Base-by-base conservation (phyloP, 306 rosid genomes). In the Trifolium subterraneum region DNA sequence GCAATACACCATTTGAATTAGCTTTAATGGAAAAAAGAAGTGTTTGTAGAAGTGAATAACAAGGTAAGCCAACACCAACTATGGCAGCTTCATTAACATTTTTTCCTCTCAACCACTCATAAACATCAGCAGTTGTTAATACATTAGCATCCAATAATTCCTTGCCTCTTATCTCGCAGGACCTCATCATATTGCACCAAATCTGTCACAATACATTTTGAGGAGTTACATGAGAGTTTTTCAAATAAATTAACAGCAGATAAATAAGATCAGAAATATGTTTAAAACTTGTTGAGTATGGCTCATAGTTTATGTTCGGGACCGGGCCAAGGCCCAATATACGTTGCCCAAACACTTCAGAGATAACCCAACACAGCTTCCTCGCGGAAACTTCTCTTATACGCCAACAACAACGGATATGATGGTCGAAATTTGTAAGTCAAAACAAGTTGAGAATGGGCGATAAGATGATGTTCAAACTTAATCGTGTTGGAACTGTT, bases 41-140 rank as follows among this genome's bases (percentile, higher is more conserved):
- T 63, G 87, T 74, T 16, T 84, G 90, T 71, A 92, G 73, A 42
- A 84, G 87, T 68, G 97, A 79, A 80, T 84, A 92, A 81, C 93
- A 82, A 64, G 97, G 96, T 86, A 90, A 85, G 22, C 97, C 96
- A 61, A 90, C 77, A 68, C 87, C 80, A n/a, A 92, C 74, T 13
- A 87, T 64, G 58, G 73, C 6, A 13, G 82, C 86, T 79, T 87
- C 90, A 20, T 78, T 68, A 23, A 31, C 62, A 47, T 81, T 85
- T 85, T 84, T 86, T 55, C 85, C 90, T 73, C 76, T 88, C 77
- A 84, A 47, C 88, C 93, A 92, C 44, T 89, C 92, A 67, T 45
- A 67, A 29, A 92, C 84, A 60, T 92, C 96, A n/a, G 77, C 52
- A 50, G 44, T 29, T 41, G 83, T 78, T 39, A 92, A 77, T 8